Evolutionary conservation across 495 filamentous ascomycete species (phyloP).

Genomic region (Pseudoneurospora amorphoporcata): DNA sequence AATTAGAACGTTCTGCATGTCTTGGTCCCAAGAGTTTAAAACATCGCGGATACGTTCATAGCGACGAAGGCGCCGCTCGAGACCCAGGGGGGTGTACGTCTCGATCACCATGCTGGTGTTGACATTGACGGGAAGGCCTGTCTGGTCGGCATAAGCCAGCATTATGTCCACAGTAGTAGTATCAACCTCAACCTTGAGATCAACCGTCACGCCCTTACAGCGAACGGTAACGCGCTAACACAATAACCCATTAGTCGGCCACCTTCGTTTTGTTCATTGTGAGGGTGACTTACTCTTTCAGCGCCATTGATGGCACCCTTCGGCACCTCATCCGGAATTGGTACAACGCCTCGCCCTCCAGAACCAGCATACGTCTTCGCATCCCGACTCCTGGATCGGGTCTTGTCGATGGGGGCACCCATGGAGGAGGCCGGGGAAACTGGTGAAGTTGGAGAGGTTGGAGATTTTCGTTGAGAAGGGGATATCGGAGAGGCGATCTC

Average conservation of each 20-base stretch:
- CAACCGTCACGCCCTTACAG: slow-evolving; percentile 50
- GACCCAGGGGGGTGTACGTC: slow-evolving; percentile 59
- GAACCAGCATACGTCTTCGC: slow-evolving; percentile 1
- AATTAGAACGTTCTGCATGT: slow-evolving; percentile 59
- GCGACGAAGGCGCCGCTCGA: slow-evolving; percentile 72
- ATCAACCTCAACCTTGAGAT: slow-evolving; percentile 56
- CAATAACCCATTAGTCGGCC: slow-evolving; percentile 3
- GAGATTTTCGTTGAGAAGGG: slow-evolving; percentile 2
- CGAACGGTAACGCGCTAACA: slow-evolving; percentile 52
- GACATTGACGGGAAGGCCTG: slow-evolving; percentile 47
- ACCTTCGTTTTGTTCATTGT: slow-evolving; percentile 1
- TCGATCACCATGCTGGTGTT: slow-evolving; percentile 61
- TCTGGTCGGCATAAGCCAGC: slow-evolving; percentile 40
- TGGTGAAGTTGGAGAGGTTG: slow-evolving; percentile 6
- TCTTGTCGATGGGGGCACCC: not conserved
- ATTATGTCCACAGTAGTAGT: slow-evolving; percentile 71
- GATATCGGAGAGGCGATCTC: slow-evolving; percentile 6
- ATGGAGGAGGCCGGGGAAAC: slow-evolving; percentile 18
- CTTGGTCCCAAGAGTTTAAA: slow-evolving; percentile 83
- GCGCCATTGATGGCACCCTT: slow-evolving; percentile 76
- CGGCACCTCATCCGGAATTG: slow-evolving; percentile 62
- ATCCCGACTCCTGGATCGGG: slow-evolving; percentile 19
- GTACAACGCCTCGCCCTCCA: slow-evolving; percentile 36
- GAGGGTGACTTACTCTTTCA: slow-evolving; percentile 47
- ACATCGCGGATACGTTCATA: slow-evolving; percentile 85